Evolutionary conservation across 768 basidiomycete species (phyloP), one percentile per base, ranked within the genome.

Genomic region (Leccinum imitatum): DNA sequence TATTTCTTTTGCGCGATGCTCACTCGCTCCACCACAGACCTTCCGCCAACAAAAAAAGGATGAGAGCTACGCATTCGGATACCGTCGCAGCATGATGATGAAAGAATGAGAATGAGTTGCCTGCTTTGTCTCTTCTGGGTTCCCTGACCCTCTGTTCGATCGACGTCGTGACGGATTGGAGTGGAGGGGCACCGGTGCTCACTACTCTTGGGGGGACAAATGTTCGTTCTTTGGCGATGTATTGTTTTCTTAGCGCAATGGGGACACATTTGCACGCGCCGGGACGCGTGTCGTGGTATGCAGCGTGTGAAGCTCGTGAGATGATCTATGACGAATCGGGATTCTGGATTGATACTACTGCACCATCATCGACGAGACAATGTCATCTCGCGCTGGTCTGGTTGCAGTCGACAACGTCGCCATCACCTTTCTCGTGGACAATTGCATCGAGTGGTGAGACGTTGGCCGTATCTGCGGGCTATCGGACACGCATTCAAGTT

Each of bases 381-480:
- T 58, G n/a, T 60, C 44, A 46, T 46, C 66, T 23, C 65, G 65
- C 10, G 63, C 55, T 27, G 69, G 67, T 30, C 50, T 71, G 33
- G 56, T 69, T 0, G 51, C 53, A 14, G 78, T 82, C 39, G 78
- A 82, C 59, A 68, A 64, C 58, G 64, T 82, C 10, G 66, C 62
- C 1, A 79, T 90, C 60, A 88, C 83, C 0, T 87, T 91, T 65
- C 79, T 91, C 8, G 88, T 91, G 30, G 90, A 91, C 69, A 90
- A 91, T 64, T 79, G 73, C 58, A 85, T 92, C 37, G 91, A 93
- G 86, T 93, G 91, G 91, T 87, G 63, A n/a, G 57, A 9, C n/a
- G 25, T 37, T 19, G 48, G 8, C 25, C 27, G 30, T 17, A 39
- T 62, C 31, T 44, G 37, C 14, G 37, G 21, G 23, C 37, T 37